Evolutionary conservation across 2,329 filamentous ascomycete genomes (phyloP).

Genomic region (Talaromyces sp.): DNA sequence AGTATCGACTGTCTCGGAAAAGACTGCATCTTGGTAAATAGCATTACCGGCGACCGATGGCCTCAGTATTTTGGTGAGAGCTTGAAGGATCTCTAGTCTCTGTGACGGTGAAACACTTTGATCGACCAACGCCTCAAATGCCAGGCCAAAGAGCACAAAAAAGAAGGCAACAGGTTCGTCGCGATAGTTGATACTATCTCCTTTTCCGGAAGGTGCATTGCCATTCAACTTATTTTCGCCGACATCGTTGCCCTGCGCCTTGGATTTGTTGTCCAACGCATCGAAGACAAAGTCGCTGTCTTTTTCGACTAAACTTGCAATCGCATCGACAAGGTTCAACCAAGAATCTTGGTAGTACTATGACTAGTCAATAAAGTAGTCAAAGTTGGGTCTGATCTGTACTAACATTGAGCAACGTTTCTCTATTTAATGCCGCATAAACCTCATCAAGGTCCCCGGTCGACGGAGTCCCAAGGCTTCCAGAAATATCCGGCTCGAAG

Average conservation of each 20-base stretch:
- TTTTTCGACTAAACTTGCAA: constrained; percentile 93
- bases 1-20: constrained; percentile 94
- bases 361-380: not conserved
- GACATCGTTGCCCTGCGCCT: constrained; percentile 28
- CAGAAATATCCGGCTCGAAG: constrained; percentile 96
- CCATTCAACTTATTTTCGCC: constrained; percentile 20
- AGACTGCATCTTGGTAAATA: constrained; percentile 92
- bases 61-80: constrained; percentile 89
- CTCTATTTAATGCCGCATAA: constrained; percentile 88
- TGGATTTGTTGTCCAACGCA: constrained; percentile 78
- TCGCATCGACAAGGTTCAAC: constrained; percentile 94
- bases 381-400: not conserved
- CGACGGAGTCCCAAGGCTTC: constrained; percentile 75
- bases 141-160: constrained; percentile 94
- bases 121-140: constrained; percentile 90
- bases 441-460: constrained; percentile 88
- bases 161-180: constrained; percentile 98
- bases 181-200: constrained; percentile 88
- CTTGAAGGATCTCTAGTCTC: constrained; percentile 81
- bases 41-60: constrained; percentile 94
- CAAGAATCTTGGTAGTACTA: constrained; percentile 94
- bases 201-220: constrained; percentile 48
- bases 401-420: constrained; percentile 72
- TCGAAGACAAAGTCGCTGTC: constrained; percentile 98
- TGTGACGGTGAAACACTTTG: constrained; percentile 71